Evolutionary conservation across 768 basidiomycete species (phyloP).

Genomic region (Naganishia onofrii): DNA sequence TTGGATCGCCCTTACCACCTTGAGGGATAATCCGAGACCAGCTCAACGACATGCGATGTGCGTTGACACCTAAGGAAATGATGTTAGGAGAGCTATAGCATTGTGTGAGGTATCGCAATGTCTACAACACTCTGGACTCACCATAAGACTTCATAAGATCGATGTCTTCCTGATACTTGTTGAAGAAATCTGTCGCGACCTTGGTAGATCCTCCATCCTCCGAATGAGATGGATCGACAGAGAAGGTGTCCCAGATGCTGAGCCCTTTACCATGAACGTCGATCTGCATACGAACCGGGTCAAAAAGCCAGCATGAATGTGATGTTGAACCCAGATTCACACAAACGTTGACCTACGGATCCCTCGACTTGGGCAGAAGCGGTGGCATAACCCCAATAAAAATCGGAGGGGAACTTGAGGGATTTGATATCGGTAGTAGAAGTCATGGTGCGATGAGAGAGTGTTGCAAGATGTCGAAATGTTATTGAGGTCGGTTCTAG

Average conservation of each 20-base stretch:
- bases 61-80: constrained; percentile 21
- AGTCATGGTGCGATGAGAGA: no score
- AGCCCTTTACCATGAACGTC: constrained; percentile 37
- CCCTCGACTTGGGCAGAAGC: constrained; percentile 41
- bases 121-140: no score
- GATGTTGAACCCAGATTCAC: not conserved
- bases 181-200: constrained; percentile 38
- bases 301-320: not conserved
- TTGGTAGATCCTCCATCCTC: constrained; percentile 36
- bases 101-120: no score
- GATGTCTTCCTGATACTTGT: constrained; percentile 41
- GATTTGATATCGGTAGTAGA: no score
- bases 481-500: no score
- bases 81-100: no score
- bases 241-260: constrained; percentile 30
- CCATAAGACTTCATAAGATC: constrained; percentile 41
- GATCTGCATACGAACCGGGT: constrained; percentile 4
- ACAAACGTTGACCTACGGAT: constrained; percentile 14
- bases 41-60: constrained; percentile 39
- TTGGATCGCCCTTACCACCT: constrained; percentile 34
- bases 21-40: constrained; percentile 41
- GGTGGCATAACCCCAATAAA: constrained; percentile 35
- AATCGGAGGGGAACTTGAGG: constrained; percentile 31
- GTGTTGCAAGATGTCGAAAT: no score
- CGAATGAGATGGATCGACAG: constrained; percentile 14